Evolutionary conservation across 2,329 filamentous ascomycete species (phyloP), one percentile per base, ranked within the genome.

Genomic region (Exophiala calicioides): DNA sequence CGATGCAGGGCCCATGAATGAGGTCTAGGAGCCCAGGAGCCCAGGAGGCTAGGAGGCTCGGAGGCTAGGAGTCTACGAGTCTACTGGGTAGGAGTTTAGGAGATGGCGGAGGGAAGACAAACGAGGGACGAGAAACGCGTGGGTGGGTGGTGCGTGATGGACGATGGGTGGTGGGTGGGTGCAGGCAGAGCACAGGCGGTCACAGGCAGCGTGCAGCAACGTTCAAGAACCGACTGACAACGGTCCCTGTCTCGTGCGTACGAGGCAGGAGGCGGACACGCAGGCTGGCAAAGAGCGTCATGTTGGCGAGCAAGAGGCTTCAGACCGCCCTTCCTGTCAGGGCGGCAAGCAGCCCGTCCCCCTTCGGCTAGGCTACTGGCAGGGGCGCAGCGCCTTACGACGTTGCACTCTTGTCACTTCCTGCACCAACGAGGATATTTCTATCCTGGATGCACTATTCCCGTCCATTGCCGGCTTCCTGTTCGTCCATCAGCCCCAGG

Each of bases 361-460:
- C 1, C 32, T 23, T 1, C 3, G 26, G 50, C 21, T 52, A 52
- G 45, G n/a, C 16, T 10, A 3, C 31, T 31, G 16, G 35, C 44
- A 47, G 50, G 50, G 50, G 45, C 49, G 49, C 49, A 52, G 49
- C 44, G 41, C 36, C 37, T 37, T 45, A 46, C 50, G 41, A 52
- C 50, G 50, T 52, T 49, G 41, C 50, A 52, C 10, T 24, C 31
- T 19, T 29, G 20, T 29, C 20, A 20, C n/a, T 23, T 41, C 30
- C 23, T 26, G n/a, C 20, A 40, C 35, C 44, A 51, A 55, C 51
- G 31, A 38, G 42, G 41, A 53, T 37, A 29, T 24, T 24, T 29
- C 35, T 34, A 48, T 29, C 32, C n/a, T n/a, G n/a, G n/a, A n/a
- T n/a, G n/a, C n/a, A 33, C 47, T 55, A 55, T 55, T 55, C 49